Base-by-base conservation (phyloP, 2,329 filamentous ascomycete species). In the Ophiostoma australiae region DNA sequence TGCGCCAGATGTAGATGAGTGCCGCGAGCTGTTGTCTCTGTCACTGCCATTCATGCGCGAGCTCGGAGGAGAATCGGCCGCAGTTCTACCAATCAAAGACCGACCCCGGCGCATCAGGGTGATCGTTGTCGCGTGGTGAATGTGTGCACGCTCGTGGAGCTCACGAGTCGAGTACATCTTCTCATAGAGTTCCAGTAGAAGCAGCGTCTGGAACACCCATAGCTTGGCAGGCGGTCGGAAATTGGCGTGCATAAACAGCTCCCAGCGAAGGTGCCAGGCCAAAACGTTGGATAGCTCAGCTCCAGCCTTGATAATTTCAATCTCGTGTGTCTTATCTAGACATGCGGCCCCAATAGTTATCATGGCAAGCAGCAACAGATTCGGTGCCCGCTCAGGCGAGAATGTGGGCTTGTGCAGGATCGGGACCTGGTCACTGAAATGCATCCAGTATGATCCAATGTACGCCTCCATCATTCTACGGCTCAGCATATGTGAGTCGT, bases 151-250 rank as follows among this genome's bases (percentile, higher is more conserved):
- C 80, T 99, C 95, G 79, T 99, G 95, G 41, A 98, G 83, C 72
- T 92, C 90, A 74, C 94, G 87, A 0, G 94, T 97, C 55, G 93
- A 95, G 79, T 94, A 98, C 91, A 97, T 95, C 84, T 99, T 99
- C 81, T 99, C 95, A 76, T 97, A 98, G 0, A 97, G 82, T 78
- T 99, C 95, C 15, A 98, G 84, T 5, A 98, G 84, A 4, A 98
- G 83, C 69, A 98, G 82, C 1, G 94, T 90, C 78, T 98, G 95
- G 81, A 98, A 98, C 0, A 97, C 88, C 94, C 94, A 99, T 8
- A 99, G 82, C 80, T 97, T 97, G 10, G 94, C 94, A 0, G 95
- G 94, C 1, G 95, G 94, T 23, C 92, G 86, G 80, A 96, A 97
- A 79, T 94, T 92, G 17, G 87, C 85, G 77, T 97, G 91, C 85